These are phyloP conservation scores for Lactuca saligna DNA, from an alignment of 129 eudicot genomes.

Conservation along the genomic window DNA sequence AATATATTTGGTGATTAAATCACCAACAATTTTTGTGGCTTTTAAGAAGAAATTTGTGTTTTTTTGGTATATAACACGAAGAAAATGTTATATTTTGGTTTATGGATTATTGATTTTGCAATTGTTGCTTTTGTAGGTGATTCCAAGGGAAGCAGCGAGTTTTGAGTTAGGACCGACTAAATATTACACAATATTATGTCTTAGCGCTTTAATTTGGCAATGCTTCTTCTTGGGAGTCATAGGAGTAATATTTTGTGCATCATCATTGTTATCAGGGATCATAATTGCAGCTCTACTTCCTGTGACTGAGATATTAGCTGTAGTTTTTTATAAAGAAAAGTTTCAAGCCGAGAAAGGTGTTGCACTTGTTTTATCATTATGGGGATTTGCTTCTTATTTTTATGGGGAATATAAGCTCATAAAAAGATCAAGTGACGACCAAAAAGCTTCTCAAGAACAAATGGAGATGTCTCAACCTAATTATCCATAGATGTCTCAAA, in stretches of 20 bases:
- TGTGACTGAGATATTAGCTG: slow-evolving; percentile 40
- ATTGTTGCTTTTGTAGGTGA: slow-evolving; percentile 23
- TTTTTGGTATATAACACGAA: neutral
- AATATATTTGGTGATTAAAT: no score
- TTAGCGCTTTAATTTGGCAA: slow-evolving; percentile 48
- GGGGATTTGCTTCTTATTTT: slow-evolving; percentile 62
- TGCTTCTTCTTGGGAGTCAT: slow-evolving; percentile 50
- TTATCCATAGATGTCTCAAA: neutral
- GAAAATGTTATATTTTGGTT: neutral
- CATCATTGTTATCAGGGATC: slow-evolving; percentile 49
- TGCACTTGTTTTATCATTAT: slow-evolving; percentile 48
- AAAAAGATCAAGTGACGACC: neutral
- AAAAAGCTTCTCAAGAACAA: neutral
- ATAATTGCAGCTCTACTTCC: slow-evolving; percentile 48
- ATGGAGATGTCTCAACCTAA: neutral
- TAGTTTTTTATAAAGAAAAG: slow-evolving; percentile 47
- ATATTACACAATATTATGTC: slow-evolving; percentile 36
- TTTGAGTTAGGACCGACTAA: slow-evolving; percentile 38
- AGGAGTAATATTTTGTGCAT: slow-evolving; percentile 51
- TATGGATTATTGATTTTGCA: neutral
- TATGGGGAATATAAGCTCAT: slow-evolving; percentile 36
- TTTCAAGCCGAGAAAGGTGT: slow-evolving; percentile 50
- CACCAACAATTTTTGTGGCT: no score
- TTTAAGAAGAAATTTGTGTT: no score
- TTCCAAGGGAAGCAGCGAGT: slow-evolving; percentile 36